Evolutionary conservation across 2,329 filamentous ascomycete species (phyloP).

Genomic region (Thyridium curvatum): DNA sequence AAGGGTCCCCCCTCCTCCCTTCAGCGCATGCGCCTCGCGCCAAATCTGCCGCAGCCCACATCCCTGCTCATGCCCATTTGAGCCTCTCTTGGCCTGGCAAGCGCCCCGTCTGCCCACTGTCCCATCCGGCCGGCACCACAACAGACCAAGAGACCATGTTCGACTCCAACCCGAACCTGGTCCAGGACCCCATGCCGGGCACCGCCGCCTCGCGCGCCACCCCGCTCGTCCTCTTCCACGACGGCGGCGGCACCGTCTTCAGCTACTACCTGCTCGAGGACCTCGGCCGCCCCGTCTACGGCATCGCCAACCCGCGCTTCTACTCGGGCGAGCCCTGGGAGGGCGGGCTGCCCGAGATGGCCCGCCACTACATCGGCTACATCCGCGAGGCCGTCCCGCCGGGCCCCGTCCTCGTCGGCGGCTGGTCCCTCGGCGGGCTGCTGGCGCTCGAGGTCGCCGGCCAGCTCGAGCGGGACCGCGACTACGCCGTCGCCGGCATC

Average conservation of each 20-base stretch:
- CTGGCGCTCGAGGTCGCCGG: constrained; percentile 44
- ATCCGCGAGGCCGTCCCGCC: constrained; percentile 31
- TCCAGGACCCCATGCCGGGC: constrained; percentile 10
- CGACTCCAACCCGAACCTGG: constrained; percentile 11
- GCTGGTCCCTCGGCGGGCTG: constrained; percentile 50
- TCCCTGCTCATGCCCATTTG: neutral
- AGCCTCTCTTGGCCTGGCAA: neutral
- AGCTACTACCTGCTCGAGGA: constrained; percentile 47
- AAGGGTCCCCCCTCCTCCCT: neutral
- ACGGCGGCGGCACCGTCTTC: constrained; percentile 55
- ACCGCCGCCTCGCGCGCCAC: constrained; percentile 14
- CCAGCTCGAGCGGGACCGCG: constrained; percentile 21
- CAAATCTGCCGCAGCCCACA: neutral
- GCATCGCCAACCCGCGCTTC: constrained; percentile 49
- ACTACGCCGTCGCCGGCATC: constrained; percentile 38
- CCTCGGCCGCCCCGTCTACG: constrained; percentile 43
- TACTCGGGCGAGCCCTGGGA: constrained; percentile 37
- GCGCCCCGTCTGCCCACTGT: too few species aligned
- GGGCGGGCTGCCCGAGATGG: constrained; percentile 50
- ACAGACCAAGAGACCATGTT: constrained; percentile 8
- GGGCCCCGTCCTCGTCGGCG: constrained; percentile 42
- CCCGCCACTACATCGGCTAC: constrained; percentile 36
- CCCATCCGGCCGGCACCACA: neutral
- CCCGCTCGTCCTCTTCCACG: constrained; percentile 53
- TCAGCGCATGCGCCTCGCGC: neutral